Conservation (phyloP, 495 filamentous ascomycete genomes). For the Chaetomium cochliodes region DNA sequence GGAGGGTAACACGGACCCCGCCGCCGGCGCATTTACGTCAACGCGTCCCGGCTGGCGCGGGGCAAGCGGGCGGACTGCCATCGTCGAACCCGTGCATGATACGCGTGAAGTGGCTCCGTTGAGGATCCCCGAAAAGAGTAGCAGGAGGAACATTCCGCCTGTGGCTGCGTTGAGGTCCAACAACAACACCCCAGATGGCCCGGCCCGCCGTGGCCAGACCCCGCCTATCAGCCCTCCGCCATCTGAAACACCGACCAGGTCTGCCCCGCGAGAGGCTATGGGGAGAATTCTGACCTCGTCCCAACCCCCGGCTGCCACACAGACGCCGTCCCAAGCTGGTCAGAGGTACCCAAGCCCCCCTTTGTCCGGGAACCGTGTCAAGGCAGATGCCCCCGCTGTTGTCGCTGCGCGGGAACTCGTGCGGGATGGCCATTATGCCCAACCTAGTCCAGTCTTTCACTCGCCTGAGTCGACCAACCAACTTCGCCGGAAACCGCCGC, state of each 20-base stretch:
- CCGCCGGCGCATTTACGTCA: conserved; percentile 36
- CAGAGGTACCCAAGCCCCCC: conserved; percentile 41
- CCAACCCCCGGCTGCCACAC: conserved; percentile 29
- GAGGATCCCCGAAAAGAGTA: conserved; percentile 48
- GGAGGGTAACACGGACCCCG: conserved; percentile 32
- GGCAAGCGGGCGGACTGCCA: conserved; percentile 49
- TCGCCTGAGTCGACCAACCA: conserved; percentile 35
- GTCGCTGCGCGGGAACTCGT: conserved; percentile 33
- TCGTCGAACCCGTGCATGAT: conserved; percentile 51
- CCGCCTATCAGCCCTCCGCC: conserved; percentile 39
- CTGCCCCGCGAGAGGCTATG: conserved; percentile 31
- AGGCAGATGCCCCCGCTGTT: conserved; percentile 30
- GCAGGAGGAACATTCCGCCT: conserved; percentile 36
- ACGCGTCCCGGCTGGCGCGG: conserved; percentile 54
- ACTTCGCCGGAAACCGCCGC: conserved; percentile 44
- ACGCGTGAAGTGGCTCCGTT: conserved; percentile 43
- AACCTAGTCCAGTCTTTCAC: conserved; percentile 23
- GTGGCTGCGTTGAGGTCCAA: conserved; percentile 17
- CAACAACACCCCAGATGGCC: conserved; percentile 19
- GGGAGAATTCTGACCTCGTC: conserved; percentile 29
- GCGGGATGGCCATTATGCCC: conserved; percentile 22
- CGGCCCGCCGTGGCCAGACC: conserved; percentile 32
- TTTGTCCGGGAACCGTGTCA: conserved; percentile 31
- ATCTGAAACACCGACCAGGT: conserved; percentile 33
- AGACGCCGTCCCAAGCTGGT: conserved; percentile 21